Base-by-base conservation (phyloP, 2,329 filamentous ascomycete genomes). In the Epichloe gansuensis region DNA sequence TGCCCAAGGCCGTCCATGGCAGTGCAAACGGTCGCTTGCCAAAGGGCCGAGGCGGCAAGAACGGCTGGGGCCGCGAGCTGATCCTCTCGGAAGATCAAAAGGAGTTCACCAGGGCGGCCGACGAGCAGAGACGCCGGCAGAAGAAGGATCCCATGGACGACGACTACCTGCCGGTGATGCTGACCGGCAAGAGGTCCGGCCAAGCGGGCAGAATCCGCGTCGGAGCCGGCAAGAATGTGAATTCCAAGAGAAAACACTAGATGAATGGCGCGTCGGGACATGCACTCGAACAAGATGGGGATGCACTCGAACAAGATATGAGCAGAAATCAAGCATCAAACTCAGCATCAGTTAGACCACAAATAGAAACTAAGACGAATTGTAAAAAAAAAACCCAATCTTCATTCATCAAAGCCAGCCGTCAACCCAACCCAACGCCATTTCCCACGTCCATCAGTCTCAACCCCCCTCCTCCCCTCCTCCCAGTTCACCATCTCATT, bases 71-170 rank as follows among this genome's bases (percentile, higher is more conserved):
- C 9, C 77, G 78, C 41, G 82, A 84, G 38, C 71, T 98, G 57
- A 87, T 98, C 51, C 71, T 98, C 9, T 82, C 89, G 0, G 91
- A 96, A 70, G 93, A 98, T 66, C 93, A 98, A 74, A 96, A 95
- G 72, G 93, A 98, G 72, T 97, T 87, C 67, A 67, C 78, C 42
- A 74, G 77, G 57, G 82, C 82, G 50, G 66, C 78, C 15, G 77
- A 76, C 3, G 77, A 82, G 59, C 79, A 85, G 64, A 79, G 77
- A 60, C 80, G 85, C 60, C 73, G 72, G 50, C 84, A 83, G 63
- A 81, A 87, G 65, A 83, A 81, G 63, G 89, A 95, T 68, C 70
- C 95, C 52, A 94, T 97, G 91, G 91, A 97, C 64, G 84, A 94
- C 64, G 91, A 98, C 68, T 95, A 90, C 65, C 69, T 97, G 56